Evolutionary conservation across 306 rosid species (phyloP), one percentile per base, ranked within the genome.

Genomic region (Rubus idaeus): DNA sequence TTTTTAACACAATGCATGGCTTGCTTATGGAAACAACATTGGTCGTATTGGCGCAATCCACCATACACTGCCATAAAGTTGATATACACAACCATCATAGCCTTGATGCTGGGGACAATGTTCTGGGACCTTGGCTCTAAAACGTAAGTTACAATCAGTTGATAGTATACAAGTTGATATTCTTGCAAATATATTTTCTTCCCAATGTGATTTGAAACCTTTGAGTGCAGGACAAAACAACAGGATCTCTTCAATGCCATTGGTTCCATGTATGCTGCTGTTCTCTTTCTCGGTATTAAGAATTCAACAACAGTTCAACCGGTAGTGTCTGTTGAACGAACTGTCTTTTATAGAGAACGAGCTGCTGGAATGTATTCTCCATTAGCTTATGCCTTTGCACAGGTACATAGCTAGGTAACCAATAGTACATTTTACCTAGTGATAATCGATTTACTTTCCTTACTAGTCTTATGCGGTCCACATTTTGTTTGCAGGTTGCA

Each of bases 1-100:
- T 79, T 83, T 66, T 74, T 70, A 46, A 83, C 82, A 30, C 91
- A 88, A 84, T 84, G 82, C 82, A 73, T 80, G 77, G 92, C 88
- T 70, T 88, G 92, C 83, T 80, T 88, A 63, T 88, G 88, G 90
- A 88, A 88, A 50, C 90, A 82, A 76, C 82, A 82, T 80, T 86
- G 86, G 87, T 88, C 92, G n/a, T 86, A 88, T 65, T 86, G 92
- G 92, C 88, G 88, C 74, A 84, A 88, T 74, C 81, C 90, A 18
- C 16, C 62, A 20, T 88, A 88, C 80, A 88, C 84, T 23, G 90
- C 88, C 30, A 42, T 78, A 65, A 78, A 79, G 67, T 84, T 86
- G 79, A 71, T 88, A 13, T 84, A 58, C 74, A 50, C 90, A 53
- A n/a, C 85, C 6, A 17, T 69, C 3, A 75, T 86, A 37, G 83